Conservation (phyloP, 108 stramenopile genomes). For the Fragilariopsis cylindrus region DNA sequence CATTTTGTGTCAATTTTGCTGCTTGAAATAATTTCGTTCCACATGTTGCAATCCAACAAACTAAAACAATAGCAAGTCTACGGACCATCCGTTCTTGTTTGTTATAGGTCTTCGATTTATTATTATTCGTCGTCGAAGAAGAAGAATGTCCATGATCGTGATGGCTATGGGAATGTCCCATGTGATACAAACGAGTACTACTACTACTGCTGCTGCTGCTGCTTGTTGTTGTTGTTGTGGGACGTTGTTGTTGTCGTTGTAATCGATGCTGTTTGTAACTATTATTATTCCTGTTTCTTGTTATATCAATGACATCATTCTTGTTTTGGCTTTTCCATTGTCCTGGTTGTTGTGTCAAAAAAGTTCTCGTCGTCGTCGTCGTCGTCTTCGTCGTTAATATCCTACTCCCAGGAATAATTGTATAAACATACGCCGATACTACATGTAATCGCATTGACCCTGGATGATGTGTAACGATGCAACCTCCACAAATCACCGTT, state of each 20-base stretch:
- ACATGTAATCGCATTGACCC: no score
- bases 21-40: constrained; percentile 37
- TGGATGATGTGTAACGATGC: no score
- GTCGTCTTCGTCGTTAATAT: no score
- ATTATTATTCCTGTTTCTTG: background rate
- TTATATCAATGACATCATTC: background rate
- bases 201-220: background rate
- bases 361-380: no score
- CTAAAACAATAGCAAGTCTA: constrained; percentile 50
- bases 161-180: constrained; percentile 56
- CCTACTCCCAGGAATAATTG: no score
- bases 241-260: background rate
- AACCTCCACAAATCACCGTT: no score
- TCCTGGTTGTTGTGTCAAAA: background rate
- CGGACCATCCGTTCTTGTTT: constrained; percentile 33
- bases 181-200: constrained; percentile 37
- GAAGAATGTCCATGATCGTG: constrained; percentile 28
- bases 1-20: constrained; percentile 20
- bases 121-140: constrained; percentile 10
- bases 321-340: background rate
- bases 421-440: no score
- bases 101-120: background rate
- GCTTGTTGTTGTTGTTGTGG: background rate
- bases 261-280: background rate
- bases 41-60: constrained; percentile 50